Percentiles rank a stretch among this genome's conserved stretches.
phyloP scores from a whole-genome alignment of 768 basidiomycete genomes.

The Vishniacozyma victoriae region DNA sequence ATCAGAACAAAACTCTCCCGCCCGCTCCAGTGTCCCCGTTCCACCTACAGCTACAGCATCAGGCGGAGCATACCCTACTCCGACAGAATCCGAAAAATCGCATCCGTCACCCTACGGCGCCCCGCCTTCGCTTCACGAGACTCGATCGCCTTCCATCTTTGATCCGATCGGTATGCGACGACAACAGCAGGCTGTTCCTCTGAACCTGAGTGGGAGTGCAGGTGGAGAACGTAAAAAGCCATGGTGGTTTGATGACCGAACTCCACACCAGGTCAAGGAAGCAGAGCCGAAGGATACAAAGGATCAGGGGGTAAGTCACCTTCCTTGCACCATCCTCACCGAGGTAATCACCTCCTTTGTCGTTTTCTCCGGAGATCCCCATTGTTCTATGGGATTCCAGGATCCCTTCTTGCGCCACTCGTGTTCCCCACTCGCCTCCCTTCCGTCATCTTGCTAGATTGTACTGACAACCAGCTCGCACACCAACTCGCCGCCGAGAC shows the following conservation, averaged over 20 bases:
- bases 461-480: constrained; percentile 27
- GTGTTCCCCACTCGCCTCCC: no score
- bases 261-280: constrained; percentile 7
- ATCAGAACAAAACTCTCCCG: constrained; percentile 13
- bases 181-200: no score
- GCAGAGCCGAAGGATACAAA: constrained; percentile 17
- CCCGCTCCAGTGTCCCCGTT: not conserved
- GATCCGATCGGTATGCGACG: no score
- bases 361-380: no score
- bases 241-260: constrained; percentile 26
- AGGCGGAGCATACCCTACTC: not conserved
- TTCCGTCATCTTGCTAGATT: not conserved
- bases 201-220: no score
- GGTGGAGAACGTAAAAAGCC: constrained; percentile 18
- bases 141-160: no score
- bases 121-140: no score
- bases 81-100: not conserved
- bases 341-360: not conserved
- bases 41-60: constrained; percentile 5
- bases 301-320: constrained; percentile 34
- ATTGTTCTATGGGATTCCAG: no score
- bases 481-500: constrained; percentile 46
- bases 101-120: not conserved
- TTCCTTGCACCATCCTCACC: no score
- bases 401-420: no score